phyloP scores from a whole-genome alignment of 305 asterid genomes.

The Fraxinus sp. region DNA sequence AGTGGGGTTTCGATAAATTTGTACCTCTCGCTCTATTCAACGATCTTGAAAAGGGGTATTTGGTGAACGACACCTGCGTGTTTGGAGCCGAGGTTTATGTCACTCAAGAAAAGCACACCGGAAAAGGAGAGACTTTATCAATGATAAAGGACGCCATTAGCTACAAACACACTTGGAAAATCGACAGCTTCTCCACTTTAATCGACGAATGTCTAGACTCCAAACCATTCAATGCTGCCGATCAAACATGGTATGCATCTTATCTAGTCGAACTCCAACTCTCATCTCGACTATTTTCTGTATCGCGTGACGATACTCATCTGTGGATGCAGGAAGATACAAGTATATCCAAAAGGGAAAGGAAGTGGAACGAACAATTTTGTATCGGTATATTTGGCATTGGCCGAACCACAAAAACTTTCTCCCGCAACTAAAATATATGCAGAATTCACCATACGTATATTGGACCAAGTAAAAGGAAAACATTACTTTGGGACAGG shows the following conservation, averaged over 20 bases:
- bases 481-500: conserved; percentile 47
- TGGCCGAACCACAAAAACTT: conserved; percentile 49
- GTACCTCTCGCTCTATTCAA: conserved; percentile 42
- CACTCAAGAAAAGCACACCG: conserved; percentile 37
- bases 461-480: conserved; percentile 41
- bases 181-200: conserved; percentile 36
- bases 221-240: conserved; percentile 42
- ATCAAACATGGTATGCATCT: conserved; percentile 38
- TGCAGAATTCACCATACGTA: conserved; percentile 47
- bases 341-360: conserved; percentile 52
- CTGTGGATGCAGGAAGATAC: conserved; percentile 52
- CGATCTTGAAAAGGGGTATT: conserved; percentile 49
- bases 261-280: background rate
- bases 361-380: conserved; percentile 50
- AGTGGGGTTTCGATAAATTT: conserved; percentile 62
- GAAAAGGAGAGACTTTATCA: conserved; percentile 49
- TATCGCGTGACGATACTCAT: background rate
- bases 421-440: conserved; percentile 41
- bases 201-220: conserved; percentile 46
- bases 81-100: conserved; percentile 68
- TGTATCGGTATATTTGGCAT: conserved; percentile 49
- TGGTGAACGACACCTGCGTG: conserved; percentile 46
- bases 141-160: conserved; percentile 54
- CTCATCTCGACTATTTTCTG: background rate
- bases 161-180: conserved; percentile 42